These are phyloP conservation scores for Ganoderma lucidum DNA, from an alignment of 1,284 basidiomycete species.

Conservation along the genomic window DNA sequence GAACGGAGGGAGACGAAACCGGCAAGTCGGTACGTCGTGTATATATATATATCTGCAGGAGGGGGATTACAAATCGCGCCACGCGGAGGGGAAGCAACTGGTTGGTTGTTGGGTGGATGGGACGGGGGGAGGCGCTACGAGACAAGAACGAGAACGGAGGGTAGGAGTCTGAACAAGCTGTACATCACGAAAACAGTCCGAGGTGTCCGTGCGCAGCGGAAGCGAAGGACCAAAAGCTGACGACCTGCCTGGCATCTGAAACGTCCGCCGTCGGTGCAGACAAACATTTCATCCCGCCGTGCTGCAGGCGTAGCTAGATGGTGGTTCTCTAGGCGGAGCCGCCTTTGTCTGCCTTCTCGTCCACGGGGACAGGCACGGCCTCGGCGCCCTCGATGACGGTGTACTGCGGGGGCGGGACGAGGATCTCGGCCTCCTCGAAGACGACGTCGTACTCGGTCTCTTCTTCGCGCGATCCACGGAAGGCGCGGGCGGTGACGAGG, in stretches of 20 bases:
- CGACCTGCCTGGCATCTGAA: neutral
- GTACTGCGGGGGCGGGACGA: slow-evolving; percentile 60
- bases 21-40: neutral
- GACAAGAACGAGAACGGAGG: neutral
- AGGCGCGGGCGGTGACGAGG: slow-evolving; percentile 62
- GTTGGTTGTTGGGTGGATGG: neutral
- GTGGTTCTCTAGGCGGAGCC: neutral
- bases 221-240: neutral
- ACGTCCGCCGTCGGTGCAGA: neutral
- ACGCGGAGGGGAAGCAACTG: neutral
- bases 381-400: slow-evolving; percentile 54
- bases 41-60: neutral
- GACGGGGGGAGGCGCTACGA: neutral
- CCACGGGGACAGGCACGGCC: slow-evolving; percentile 31
- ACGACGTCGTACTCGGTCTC: slow-evolving; percentile 43
- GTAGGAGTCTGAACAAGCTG: neutral
- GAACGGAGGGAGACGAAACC: neutral
- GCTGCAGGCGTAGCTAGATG: neutral
- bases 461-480: slow-evolving; percentile 52
- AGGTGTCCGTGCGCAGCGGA: neutral
- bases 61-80: neutral
- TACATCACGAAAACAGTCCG: neutral
- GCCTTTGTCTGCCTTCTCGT: slow-evolving; percentile 34
- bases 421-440: slow-evolving; percentile 42
- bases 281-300: neutral